Base-by-base conservation (phyloP, 2,329 filamentous ascomycete species). In the Acephala macrosclerotiorum region DNA sequence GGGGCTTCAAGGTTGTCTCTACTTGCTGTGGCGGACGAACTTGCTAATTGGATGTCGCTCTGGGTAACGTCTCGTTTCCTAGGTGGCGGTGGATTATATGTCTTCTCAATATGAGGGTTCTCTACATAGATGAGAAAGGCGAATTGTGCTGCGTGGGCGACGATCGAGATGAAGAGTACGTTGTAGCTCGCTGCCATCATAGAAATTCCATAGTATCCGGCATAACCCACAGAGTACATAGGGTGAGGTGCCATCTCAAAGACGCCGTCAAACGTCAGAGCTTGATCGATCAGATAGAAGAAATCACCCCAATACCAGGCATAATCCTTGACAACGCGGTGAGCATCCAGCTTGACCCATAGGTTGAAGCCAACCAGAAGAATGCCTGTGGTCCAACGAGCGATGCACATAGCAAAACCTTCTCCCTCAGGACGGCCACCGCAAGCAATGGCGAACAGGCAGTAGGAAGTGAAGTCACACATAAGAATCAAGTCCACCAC, bases 301-400 rank as follows among this genome's bases (percentile, higher is more conserved):
- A 98, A 98, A 80, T 99, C 96, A 68, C 96, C 96, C 96, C 96
- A 99, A 80, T 98, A 99, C 96, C 96, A 99, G 33, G 96, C 96
- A 81, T 94, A 99, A 80, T 99, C 96, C 80, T 98, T 98, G 76
- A 99, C 96, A 58, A 99, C 96, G 67, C 96, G 88, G 79, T 99
- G 96, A 22, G 96, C 96, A 79, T 99, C 96, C 68, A 99, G 85
- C 81, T 99, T 99, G 70, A 99, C 96, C 94, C 96, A 98, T 25
- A 98, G 85, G 78, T 98, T 99, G 86, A 99, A 98, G 65, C 92
- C 85, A 69, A 99, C 90, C 29, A 98, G 85, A 47, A 86, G 80
- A 70, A 95, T 86, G 60, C 96, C 96, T 56, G 89, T 84, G 3
- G 83, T 76, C 96, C 96, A 99, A 66, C 96, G 91, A 63, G 89